Base-by-base conservation (phyloP, 2,329 filamentous ascomycete species). In the Sporothrix phasma region DNA sequence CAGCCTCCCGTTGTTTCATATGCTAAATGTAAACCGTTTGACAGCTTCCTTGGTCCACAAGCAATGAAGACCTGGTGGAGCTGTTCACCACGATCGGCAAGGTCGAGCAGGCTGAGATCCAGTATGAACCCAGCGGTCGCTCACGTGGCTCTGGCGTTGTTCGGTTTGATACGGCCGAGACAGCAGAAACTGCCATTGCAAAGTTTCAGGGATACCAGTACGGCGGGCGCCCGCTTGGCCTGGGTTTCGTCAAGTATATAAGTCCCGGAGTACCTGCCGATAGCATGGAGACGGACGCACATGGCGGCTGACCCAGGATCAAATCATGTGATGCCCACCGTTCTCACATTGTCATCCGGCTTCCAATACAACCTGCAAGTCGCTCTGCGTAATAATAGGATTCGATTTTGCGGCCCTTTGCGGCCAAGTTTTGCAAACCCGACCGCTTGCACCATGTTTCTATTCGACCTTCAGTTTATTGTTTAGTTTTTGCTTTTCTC, bases 171-270 rank as follows among this genome's bases (percentile, higher is more conserved):
- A 84, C 78, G 62, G 78, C 85, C 17, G 87, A 92, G 8, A 95
- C 92, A 67, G 92, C 94, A 1, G 92, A 96, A 71, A 97, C 92
- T 24, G 88, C 93, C 53, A 97, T 99, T 71, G 85, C 90, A 72
- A 99, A 99, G 76, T 99, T 99, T 79, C 93, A 94, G 70, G 92
- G 92, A 64, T 99, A 99, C 74, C 90, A 96, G 75, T 99, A 99
- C 72, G 94, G 94, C 69, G 92, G 92, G 63, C 91, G 94, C 69
- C 94, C 94, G 71, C 86, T 99, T 66, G 92, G 92, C 65, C 82
- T 99, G 72, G 93, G 88, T 75, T 97, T 90, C 73, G 93, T 97
- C 79, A 95, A 94, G 77, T 97, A 97, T 76, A 80, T 90, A 69
- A 93, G 84, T 62, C 82, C 84, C 46, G 81, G 81, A 59, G 78